Evolutionary conservation across 1,284 basidiomycete genomes (phyloP).

Genomic region (Pseudomicrostroma phylloplanum): DNA sequence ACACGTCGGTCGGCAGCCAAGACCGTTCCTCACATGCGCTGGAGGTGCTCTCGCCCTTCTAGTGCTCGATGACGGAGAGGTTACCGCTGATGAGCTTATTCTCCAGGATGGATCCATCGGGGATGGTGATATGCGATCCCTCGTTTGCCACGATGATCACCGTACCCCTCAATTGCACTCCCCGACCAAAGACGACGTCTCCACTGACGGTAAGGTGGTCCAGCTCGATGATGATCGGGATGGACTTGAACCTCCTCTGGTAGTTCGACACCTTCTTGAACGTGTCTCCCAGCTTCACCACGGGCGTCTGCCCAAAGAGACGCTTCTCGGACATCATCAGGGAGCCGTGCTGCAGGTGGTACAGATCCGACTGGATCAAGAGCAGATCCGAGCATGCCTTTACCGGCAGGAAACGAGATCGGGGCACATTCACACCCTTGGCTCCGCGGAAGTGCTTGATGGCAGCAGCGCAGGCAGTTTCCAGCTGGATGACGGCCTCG

Average conservation of each 20-base stretch:
- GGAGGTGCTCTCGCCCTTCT: no score
- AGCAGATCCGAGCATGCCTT: conserved; percentile 63
- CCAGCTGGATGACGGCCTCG: conserved; percentile 79
- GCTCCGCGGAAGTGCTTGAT: conserved; percentile 91
- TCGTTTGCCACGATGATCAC: conserved; percentile 73
- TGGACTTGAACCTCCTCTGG: conserved; percentile 95
- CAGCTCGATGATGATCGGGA: conserved; percentile 73
- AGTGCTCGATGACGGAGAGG: conserved; percentile 51
- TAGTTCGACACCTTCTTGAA: conserved; percentile 83
- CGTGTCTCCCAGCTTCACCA: conserved; percentile 87
- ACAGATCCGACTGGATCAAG: conserved; percentile 94
- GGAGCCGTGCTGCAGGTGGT: conserved; percentile 88
- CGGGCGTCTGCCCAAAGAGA: conserved; percentile 76
- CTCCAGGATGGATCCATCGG: conserved; percentile 88
- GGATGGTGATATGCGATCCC: conserved; percentile 88
- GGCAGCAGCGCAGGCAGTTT: conserved; percentile 94
- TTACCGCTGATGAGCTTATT: conserved; percentile 60
- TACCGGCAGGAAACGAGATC: conserved; percentile 93
- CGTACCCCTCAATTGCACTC: conserved; percentile 62
- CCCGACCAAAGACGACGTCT: conserved; percentile 91
- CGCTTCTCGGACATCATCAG: conserved; percentile 64
- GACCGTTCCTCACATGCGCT: no score
- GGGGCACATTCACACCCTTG: conserved; percentile 95
- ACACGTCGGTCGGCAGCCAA: no score
- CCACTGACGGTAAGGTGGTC: conserved; percentile 96